Conservation (phyloP, 2,329 filamentous ascomycete species). For the Alternaria sp. region DNA sequence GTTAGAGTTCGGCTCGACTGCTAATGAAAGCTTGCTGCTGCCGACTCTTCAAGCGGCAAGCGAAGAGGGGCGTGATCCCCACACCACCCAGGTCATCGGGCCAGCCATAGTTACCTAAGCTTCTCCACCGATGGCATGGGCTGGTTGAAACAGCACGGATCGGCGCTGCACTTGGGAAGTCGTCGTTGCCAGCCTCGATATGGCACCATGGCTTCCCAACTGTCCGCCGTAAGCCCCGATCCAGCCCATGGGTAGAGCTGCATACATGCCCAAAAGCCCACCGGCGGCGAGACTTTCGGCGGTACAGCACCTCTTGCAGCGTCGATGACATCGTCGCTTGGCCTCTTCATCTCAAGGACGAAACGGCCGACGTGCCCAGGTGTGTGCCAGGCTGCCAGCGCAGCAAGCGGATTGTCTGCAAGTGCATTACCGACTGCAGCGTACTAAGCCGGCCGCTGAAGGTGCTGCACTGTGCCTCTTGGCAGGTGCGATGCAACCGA, state of each 20-base stretch:
- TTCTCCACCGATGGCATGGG: conserved; percentile 15
- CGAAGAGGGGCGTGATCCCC: conserved; percentile 21
- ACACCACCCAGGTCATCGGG: conserved; percentile 30
- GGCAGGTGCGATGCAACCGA: conserved; percentile 10
- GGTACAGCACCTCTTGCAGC: neutral
- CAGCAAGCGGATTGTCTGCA: conserved; percentile 2
- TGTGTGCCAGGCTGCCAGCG: conserved; percentile 4
- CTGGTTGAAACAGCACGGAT: conserved; percentile 10
- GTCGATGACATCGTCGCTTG: neutral
- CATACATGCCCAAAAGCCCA: conserved; percentile 3
- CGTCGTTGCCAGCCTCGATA: conserved; percentile 3
- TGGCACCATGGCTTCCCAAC: neutral
- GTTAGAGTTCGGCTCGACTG: neutral
- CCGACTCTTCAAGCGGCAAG: conserved; percentile 26
- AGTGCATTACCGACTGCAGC: neutral
- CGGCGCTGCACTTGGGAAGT: neutral
- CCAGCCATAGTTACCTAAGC: conserved; percentile 11
- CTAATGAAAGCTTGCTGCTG: conserved; percentile 8
- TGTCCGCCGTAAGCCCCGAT: neutral
- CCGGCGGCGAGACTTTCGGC: conserved; percentile 3
- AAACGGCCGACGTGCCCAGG: neutral
- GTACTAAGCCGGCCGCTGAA: neutral
- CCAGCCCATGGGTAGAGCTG: conserved; percentile 7
- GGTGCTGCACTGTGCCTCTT: conserved; percentile 8
- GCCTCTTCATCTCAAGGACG: neutral